Conservation (phyloP, 2,329 filamentous ascomycete species). For the Talaromyces rugulosus region DNA sequence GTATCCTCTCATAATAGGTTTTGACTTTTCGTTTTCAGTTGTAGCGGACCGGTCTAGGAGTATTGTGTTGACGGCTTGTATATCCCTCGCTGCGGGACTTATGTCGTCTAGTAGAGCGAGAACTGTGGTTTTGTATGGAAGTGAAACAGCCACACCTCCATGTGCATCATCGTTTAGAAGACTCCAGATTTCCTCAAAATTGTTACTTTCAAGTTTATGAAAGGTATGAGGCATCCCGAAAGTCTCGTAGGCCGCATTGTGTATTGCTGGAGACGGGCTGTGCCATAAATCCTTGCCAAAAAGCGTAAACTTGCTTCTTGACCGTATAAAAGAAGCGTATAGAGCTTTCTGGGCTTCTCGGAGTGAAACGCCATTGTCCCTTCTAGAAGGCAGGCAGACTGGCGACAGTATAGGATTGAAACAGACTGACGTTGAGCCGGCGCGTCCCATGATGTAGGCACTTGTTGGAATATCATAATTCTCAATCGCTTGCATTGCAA, state of each 20-base stretch:
- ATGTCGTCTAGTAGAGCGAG: constrained; percentile 19
- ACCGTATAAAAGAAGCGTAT: constrained; percentile 12
- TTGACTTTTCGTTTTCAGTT: constrained; percentile 3
- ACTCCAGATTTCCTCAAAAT: constrained; percentile 12
- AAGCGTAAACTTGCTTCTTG: constrained; percentile 18
- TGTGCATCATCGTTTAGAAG: constrained; percentile 14
- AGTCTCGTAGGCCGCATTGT: constrained; percentile 20
- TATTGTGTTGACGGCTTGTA: constrained; percentile 27
- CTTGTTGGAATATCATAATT: constrained; percentile 14
- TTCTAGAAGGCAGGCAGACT: constrained; percentile 10
- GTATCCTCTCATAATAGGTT: constrained; percentile 18
- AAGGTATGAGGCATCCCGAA: constrained; percentile 23
- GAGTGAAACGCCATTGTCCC: not conserved
- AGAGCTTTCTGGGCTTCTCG: constrained; percentile 1
- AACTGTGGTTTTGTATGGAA: constrained; percentile 23
- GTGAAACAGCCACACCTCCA: constrained; percentile 19
- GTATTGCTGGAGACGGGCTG: constrained; percentile 24
- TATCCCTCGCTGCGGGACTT: constrained; percentile 20
- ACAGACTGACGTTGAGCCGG: constrained; percentile 19
- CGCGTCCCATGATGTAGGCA: constrained; percentile 18
- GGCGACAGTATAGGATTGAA: constrained; percentile 22
- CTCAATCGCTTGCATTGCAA: not conserved
- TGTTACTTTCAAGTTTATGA: constrained; percentile 6
- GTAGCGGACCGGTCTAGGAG: constrained; percentile 13
- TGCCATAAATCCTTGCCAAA: constrained; percentile 20